Evolutionary conservation across 139 green algal genomes (phyloP).

Genomic region (Volvox africanus): DNA sequence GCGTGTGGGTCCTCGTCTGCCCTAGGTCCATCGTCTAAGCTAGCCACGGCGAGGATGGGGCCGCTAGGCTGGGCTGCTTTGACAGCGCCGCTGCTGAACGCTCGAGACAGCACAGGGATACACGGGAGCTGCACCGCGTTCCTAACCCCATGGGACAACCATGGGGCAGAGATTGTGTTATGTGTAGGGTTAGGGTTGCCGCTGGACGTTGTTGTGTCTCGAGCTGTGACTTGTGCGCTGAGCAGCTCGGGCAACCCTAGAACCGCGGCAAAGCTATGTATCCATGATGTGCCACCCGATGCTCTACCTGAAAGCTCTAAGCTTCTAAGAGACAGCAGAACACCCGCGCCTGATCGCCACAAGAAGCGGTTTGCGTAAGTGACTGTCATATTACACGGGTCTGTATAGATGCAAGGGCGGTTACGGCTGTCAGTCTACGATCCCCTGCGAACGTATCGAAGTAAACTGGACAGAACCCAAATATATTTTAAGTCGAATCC

Average conservation of each 20-base stretch:
- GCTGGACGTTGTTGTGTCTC: neutral
- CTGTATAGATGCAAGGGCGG: too few relatives aligned
- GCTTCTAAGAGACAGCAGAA: neutral
- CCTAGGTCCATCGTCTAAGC: neutral
- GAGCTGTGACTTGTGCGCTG: neutral
- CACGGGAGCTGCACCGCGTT: neutral
- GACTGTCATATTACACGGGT: too few relatives aligned
- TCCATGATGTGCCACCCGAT: neutral
- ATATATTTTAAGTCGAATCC: too few relatives aligned
- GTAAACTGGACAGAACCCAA: too few relatives aligned
- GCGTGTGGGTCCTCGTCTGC: constrained; percentile 19
- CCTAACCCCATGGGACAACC: neutral
- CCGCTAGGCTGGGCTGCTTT: neutral
- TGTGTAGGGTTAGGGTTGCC: neutral
- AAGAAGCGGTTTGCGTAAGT: neutral
- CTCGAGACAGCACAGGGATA: neutral
- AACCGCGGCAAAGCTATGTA: neutral
- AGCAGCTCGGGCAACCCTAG: neutral
- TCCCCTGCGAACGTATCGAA: too few relatives aligned
- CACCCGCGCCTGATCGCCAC: neutral
- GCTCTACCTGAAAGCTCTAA: neutral
- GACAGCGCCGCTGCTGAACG: constrained; percentile 12
- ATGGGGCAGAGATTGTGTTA: neutral
- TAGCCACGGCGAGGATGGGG: constrained; percentile 7
- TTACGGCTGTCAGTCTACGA: too few relatives aligned